Conservation (phyloP, 78 protist genomes). For the Chrysochromulina tobinii region DNA sequence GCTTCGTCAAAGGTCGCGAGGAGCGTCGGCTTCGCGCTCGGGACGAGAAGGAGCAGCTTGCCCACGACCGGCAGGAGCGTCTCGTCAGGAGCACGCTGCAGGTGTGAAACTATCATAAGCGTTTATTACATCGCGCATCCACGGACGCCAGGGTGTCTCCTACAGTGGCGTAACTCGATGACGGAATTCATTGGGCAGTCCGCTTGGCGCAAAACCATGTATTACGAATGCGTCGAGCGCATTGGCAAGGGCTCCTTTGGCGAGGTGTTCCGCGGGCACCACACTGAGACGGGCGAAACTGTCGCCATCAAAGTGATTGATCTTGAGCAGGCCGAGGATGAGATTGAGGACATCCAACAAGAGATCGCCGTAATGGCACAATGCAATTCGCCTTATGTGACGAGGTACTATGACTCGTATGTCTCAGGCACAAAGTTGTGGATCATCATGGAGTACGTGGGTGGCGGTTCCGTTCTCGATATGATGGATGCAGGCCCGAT, state of each 20-base stretch:
- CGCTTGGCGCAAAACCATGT: too few species aligned
- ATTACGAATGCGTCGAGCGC: not conserved
- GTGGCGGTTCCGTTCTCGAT: constrained; percentile 92
- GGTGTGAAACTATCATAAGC: too few species aligned
- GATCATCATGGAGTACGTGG: constrained; percentile 95
- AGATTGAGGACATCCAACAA: constrained; percentile 92
- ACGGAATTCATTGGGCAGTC: too few species aligned
- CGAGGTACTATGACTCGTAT: constrained; percentile 79
- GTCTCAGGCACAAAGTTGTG: constrained; percentile 80
- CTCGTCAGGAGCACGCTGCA: too few species aligned
- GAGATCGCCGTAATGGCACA: constrained; percentile 72
- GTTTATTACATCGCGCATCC: too few species aligned
- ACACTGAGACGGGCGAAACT: constrained; percentile 63
- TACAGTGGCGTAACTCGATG: too few species aligned
- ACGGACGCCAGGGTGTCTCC: too few species aligned
- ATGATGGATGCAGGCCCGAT: constrained; percentile 74
- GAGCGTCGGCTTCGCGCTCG: too few species aligned
- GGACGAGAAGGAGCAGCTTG: too few species aligned
- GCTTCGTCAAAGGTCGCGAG: too few species aligned
- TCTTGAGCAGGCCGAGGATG: constrained; percentile 94
- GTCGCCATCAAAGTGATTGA: constrained; percentile 95
- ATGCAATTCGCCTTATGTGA: constrained; percentile 77
- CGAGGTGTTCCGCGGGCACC: constrained; percentile 58
- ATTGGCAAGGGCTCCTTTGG: constrained; percentile 64
- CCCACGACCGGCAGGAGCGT: too few species aligned